Evolutionary conservation across 192 early-diverging fungal species (phyloP).

Genomic region (Diversispora epigaea): DNA sequence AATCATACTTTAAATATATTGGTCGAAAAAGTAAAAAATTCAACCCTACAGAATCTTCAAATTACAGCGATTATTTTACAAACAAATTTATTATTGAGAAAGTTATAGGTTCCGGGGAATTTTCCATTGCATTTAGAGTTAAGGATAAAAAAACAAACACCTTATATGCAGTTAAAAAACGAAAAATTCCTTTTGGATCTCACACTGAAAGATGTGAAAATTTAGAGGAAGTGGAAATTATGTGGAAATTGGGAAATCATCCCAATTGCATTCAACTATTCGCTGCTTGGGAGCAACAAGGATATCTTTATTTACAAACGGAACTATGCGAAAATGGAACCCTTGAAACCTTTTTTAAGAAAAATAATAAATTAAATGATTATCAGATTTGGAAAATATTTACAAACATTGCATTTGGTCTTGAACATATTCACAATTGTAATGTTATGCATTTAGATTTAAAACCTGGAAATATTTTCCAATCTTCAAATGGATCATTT

Average conservation of each 20-base stretch:
- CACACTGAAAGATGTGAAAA: constrained; percentile 68
- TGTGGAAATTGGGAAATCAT: constrained; percentile 63
- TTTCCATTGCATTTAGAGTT: constrained; percentile 79
- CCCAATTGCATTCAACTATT: constrained; percentile 69
- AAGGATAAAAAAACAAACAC: constrained; percentile 58
- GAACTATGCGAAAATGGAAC: constrained; percentile 84
- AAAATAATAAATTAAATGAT: constrained; percentile 52
- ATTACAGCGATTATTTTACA: constrained; percentile 65
- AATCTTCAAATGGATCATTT: constrained; percentile 61
- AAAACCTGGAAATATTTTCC: constrained; percentile 87
- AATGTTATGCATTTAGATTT: constrained; percentile 85
- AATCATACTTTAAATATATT: constrained; percentile 1
- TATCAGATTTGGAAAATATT: constrained; percentile 73
- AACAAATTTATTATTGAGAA: constrained; percentile 65
- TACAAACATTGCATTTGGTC: constrained; percentile 58
- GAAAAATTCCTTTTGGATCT: constrained; percentile 65
- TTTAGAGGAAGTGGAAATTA: constrained; percentile 79
- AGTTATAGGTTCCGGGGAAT: constrained; percentile 76
- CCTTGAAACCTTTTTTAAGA: constrained; percentile 24
- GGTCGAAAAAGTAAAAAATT: constrained; percentile 9
- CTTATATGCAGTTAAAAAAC: constrained; percentile 83
- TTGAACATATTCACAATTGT: constrained; percentile 70
- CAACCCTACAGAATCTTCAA: constrained; percentile 30
- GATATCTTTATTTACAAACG: constrained; percentile 84
- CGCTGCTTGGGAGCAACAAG: constrained; percentile 90